Base-by-base conservation (phyloP, 495 filamentous ascomycete genomes). In the Lichenothelia convexa region DNA sequence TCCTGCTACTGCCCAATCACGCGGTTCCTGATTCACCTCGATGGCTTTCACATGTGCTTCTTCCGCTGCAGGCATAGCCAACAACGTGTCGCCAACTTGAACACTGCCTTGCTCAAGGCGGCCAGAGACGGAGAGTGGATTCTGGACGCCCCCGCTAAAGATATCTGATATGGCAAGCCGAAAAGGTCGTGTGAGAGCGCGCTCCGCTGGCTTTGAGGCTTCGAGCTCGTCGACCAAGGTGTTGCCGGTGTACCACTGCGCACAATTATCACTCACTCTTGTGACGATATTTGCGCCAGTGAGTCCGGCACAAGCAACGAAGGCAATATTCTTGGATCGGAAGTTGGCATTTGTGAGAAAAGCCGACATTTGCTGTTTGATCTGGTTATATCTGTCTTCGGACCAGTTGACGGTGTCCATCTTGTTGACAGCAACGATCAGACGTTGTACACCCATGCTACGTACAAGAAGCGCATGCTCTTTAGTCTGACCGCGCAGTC, bases 351-450 rank as follows among this genome's bases (percentile, higher is more conserved):
- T 66, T 0, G 71, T 73, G 36, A 95, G 58, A 59, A 97, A 93
- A 5, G 78, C 75, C 0, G 71, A 69, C 33, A 93, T 68, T 48
- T 93, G 84, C 44, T 82, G 71, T 39, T 71, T 64, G 39, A 95
- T 94, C 50, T 92, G 81, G 24, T 77, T 62, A 47, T 87, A 97
- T 2, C 85, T 71, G 12, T 67, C 74, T 55, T 76, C 61, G 11
- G 70, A 76, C 89, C 89, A 97, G 11, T 59, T 54, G 6, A 85
- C 73, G 0, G 68, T 71, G 53, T 97, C 89, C 49, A 97, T 74
- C 58, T 97, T 97, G 57, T 97, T 97, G 45, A 95, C 68, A 3
- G 81, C 87, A 29, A 95, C 76, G 34, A 97, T 73, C 21, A 97
- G 62, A 22, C 76, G 71, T 33, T 80, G 75, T 0, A 95, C 80